phyloP scores from a whole-genome alignment of 1,284 basidiomycete species.

The Pisolithus thermaeus region DNA sequence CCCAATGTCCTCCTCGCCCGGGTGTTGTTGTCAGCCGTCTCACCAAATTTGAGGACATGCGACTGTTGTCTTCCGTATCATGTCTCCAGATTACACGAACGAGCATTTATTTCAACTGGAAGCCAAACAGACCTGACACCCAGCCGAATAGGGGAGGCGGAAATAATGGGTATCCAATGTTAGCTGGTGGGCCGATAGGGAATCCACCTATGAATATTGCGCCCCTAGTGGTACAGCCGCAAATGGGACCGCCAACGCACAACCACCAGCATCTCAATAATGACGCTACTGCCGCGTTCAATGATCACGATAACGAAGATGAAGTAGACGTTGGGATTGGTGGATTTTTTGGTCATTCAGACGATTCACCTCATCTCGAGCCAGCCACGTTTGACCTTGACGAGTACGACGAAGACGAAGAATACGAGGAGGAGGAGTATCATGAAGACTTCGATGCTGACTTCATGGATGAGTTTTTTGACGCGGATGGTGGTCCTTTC shows the following conservation, averaged over 20 bases:
- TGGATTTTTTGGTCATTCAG: background rate
- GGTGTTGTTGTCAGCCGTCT: constrained; percentile 31
- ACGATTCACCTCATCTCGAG: background rate
- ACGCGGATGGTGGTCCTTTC: background rate
- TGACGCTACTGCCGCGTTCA: background rate
- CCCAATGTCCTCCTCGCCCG: constrained; percentile 16
- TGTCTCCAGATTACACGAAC: constrained; percentile 61
- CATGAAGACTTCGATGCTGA: constrained; percentile 4
- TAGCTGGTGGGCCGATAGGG: background rate
- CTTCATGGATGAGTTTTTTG: background rate
- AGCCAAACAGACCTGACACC: constrained; percentile 11
- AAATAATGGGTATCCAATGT: background rate
- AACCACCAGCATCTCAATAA: background rate
- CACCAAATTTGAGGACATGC: constrained; percentile 33
- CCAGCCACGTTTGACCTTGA: background rate
- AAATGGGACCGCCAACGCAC: background rate
- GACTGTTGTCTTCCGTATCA: constrained; percentile 33
- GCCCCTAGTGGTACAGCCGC: background rate
- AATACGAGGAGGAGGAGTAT: constrained; percentile 8
- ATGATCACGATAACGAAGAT: background rate
- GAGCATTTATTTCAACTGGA: constrained; percentile 48
- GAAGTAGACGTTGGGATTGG: background rate
- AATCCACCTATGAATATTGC: background rate
- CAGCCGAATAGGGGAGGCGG: background rate
- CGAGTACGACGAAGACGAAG: constrained; percentile 6